Evolutionary conservation across 805 yeast genomes (phyloP), one percentile per base, ranked within the genome.

Genomic region (Myxozyma vanderwaltii): DNA sequence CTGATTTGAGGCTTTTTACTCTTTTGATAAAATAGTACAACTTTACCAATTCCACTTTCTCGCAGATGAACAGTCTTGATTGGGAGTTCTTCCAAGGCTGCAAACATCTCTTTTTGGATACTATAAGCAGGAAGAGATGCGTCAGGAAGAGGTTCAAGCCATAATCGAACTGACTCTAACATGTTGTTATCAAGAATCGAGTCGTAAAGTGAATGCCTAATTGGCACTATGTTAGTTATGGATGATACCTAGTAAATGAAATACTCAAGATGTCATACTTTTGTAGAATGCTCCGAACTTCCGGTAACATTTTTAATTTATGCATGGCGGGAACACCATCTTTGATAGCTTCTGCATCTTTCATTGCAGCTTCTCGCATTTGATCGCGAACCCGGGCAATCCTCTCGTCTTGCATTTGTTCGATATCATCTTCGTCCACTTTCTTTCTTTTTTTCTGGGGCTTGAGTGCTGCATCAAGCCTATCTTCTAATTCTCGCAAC

Each of bases 121-220:
- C 91, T 96, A 76, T 88, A 94, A 0, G 96, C 91, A n/a, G 99
- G 99, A 75, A 94, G 80, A 10, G 97, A 89, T 47, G 95, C 96
- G 78, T 95, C 98, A 2, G 99, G 99, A 68, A 94, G 80, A 31
- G 99, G 99, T 74, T 94, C 99, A 58, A 94, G 79, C 99, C 99
- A 94, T 72, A 90, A 86, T 67, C 98, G 82, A 27, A 94, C 91
- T 51, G 96, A 92, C 69, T 92, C 97, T 60, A 94, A 78, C 68
- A 94, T 75, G 73, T 94, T 94, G 72, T 94, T 94, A 76, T 94
- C 99, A 69, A 94, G 79, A 59, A 94, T 89, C 29, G 96, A 87
- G 70, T 92, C 96, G 35, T 96, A 91, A 68, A 94, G 79, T 71
- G 86, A 88, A 1, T 90, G 90, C 26, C 58, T 53, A 13, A 8